These are phyloP conservation scores for Phytophthora multivora DNA, from an alignment of 352 stramenopile species.

Conservation along the genomic window DNA sequence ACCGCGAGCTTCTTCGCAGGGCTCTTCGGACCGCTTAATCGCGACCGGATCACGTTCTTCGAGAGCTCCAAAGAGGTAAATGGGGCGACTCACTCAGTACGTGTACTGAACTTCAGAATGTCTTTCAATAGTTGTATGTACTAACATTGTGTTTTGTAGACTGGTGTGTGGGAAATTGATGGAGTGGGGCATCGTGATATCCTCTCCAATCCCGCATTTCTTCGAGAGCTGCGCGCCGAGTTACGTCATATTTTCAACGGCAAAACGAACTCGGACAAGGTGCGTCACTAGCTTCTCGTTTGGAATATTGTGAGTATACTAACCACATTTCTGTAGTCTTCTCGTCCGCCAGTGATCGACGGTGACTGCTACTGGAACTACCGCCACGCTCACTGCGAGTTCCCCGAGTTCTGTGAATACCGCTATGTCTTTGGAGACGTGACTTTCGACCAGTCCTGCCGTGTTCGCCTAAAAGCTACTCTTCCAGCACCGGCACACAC, in stretches of 20 bases:
- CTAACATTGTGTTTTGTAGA: constrained; percentile 38
- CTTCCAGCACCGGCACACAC: constrained; percentile 16
- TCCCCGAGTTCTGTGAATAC: constrained; percentile 82
- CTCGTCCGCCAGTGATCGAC: constrained; percentile 70
- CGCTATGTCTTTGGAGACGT: constrained; percentile 83
- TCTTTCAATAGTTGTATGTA: background rate
- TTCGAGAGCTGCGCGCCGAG: constrained; percentile 75
- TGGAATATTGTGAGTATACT: background rate
- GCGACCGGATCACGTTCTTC: constrained; percentile 79
- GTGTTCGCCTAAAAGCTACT: constrained; percentile 51
- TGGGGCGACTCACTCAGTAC: constrained; percentile 40
- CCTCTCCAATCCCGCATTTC: constrained; percentile 68
- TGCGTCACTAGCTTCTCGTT: constrained; percentile 11
- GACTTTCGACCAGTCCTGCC: constrained; percentile 82
- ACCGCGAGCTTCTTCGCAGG: constrained; percentile 61
- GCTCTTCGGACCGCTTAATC: constrained; percentile 58
- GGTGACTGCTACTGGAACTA: constrained; percentile 89
- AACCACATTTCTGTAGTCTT: constrained; percentile 33
- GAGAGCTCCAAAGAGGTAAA: constrained; percentile 49
- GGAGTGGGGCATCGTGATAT: constrained; percentile 74
- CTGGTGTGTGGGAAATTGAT: constrained; percentile 85
- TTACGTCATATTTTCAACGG: constrained; percentile 71
- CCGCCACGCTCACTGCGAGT: constrained; percentile 69
- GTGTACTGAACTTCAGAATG: constrained; percentile 3
- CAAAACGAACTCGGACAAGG: constrained; percentile 58